Evolutionary conservation across 1,284 basidiomycete species (phyloP), one percentile per base, ranked within the genome.

Genomic region (Termitomyces sp.): DNA sequence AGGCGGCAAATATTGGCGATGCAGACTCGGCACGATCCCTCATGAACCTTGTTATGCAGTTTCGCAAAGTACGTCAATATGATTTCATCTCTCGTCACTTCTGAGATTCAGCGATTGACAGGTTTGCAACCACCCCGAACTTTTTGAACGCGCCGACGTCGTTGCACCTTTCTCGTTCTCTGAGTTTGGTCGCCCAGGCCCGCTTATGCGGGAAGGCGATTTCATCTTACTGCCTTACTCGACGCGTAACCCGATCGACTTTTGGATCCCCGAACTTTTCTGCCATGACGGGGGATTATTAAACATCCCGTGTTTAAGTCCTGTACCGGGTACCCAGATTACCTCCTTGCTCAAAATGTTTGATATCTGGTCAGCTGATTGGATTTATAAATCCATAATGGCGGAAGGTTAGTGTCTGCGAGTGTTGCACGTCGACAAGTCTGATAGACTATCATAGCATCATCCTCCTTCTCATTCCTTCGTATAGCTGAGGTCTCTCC

Each of bases 41-140:
- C 55, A 98, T 99, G 96, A 99, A 99, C 73, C 81, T 99, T 59
- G 96, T 99, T 61, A 99, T 99, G 97, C 97, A 99, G 72, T 99
- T 99, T 80, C 88, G 97, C 62, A 99, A 99, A 79, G 91, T 88
- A 48, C 40, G 69, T 62, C n/a, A 17, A 45, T 15, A 28, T 31
- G 54, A 33, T 42, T 28, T 42, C 39, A 17, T 54, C 17, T 17
- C 45, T 41, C 34, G 28, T 48, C 38, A 43, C 10, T 24, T 19
- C 10, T 44, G 15, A 38, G 41, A 51, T 64, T 28, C 60, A 54
- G 42, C 43, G 36, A 43, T 39, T 26, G 60, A 7, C 41, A 90
- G 88, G 94, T 98, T 60, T 99, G 96, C 80, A 99, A 98, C 66
- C 97, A 99, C 65, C 97, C 97, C 0, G 97, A 99, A 69, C 81